Base-by-base conservation (phyloP, 768 basidiomycete species). In the Kwoniella europaea region DNA sequence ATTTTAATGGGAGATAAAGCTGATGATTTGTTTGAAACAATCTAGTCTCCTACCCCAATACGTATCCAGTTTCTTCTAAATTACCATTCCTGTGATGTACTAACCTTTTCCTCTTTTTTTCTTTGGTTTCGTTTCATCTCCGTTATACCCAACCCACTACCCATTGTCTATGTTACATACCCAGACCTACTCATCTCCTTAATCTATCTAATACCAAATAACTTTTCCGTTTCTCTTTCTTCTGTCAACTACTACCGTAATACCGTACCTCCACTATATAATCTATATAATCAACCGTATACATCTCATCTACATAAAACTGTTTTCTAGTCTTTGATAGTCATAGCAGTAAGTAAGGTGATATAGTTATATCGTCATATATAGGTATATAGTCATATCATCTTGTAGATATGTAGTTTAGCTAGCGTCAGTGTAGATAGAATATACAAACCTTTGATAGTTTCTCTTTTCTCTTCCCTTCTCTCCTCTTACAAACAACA, bases 21-120 rank as follows among this genome's bases (percentile, higher is more conserved):
- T 55, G 65, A 41, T 62, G 6, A n/a, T 4, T 16, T 18, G 18
- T 66, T n/a, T 20, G n/a, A 35, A 35, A 35, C 4, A 22, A 16
- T 16, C 5, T 46, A 71, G 70, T 9, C 60, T 68, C 20, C 20
- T 72, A 18, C 71, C 71, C 7, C 67, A 68, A 65, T 65, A 64
- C 24, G 71, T 67, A 10, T 68, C 67, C 16, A 61, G 29, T 52
- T 67, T 71, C 52, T 67, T 71, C 65, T 71, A 71, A 67, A 0
- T 20, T 22, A 29, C 52, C 58, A 27, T 53, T 60, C 44, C 61
- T 56, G 16, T 65, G 35, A 65, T 13, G 29, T 59, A 67, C 65
- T 67, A 58, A 58, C 43, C 20, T 24, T 15, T 27, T 44, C 15
- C 52, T 18, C 50, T 43, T 43, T 10, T 10, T 55, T 55, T 16